Base-by-base conservation (phyloP, 257 asterid genomes). In the Solanum virginianum region DNA sequence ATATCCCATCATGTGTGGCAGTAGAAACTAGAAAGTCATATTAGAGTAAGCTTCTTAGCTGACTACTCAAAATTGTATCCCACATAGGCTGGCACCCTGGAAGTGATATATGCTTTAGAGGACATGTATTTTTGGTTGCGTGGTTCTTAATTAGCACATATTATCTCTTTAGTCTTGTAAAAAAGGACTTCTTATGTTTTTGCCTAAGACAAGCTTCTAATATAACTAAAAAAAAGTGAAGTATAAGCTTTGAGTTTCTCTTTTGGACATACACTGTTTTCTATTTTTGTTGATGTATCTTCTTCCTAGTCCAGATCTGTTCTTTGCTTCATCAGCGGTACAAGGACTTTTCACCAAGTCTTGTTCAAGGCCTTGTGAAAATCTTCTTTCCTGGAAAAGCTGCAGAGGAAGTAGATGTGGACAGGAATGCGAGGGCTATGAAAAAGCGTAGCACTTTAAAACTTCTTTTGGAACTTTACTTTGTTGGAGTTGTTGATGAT, bases 291-390 rank as follows among this genome's bases (percentile, higher is more conserved):
- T 63, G 65, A 26, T 24, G 82, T 47, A 49, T 59, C 68, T 43
- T 26, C 72, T 72, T 47, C 87, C 85, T 88, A 57, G 86, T 82
- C 85, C 92, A 97, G 99, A 92, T 97, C 89, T 95, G 99, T 90
- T 97, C 99, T 87, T 90, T 97, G 93, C 97, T 97, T 87, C 99
- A 97, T 92, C 99, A 94, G 85, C 93, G 99, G 88, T 97, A 97
- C 92, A 93, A 88, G 79, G 99, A 97, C 77, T 97, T 97, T 90
- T 93, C 99, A 32, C 95, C 96, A 51, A 92, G 94, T 91, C 94
- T 97, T 81, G 97, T 95, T 87, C 98, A 97, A 93, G 98, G 98
- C 81, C 99, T 97, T 83, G 59, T 92, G 87, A 97, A 94, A 90
- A 89, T 93, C 83, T 97, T 97, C 84, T 69, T 89, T 47, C 97